Evolutionary conservation across 768 basidiomycete species (phyloP), one percentile per base, ranked within the genome.

Genomic region (Gloeopeniophorella convolvens): DNA sequence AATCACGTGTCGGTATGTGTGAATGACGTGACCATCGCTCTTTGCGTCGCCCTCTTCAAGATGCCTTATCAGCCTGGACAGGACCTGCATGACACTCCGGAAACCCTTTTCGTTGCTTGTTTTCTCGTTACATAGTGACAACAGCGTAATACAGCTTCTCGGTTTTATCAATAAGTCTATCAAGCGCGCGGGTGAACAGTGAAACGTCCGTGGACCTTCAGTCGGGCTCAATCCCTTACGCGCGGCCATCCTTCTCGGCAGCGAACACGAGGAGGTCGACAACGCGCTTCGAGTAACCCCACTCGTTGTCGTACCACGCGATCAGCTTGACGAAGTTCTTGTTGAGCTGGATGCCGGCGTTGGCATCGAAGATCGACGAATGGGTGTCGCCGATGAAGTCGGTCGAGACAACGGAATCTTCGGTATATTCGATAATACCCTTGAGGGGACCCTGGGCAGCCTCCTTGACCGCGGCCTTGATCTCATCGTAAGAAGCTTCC

Each of bases 261-360:
- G 80, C 83, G 72, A 68, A 90, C 57, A 80, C 72, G 66, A 98
- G 71, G 48, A 98, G 78, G 68, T 98, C 95, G 71, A 84, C 83
- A 46, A 95, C 93, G 66, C 93, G 85, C 67, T 73, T 81, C 39
- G 91, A 94, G 83, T 96, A 97, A 16, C 91, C 85, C 85, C 84
- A 90, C 72, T 92, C 88, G 70, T 91, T 92, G 71, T 90, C 88
- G 76, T 90, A 94, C 92, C 94, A 96, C 35, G 88, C 67, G 66
- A 98, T 84, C 63, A 96, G 81, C 81, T 98, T 98, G 76, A 97
- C 88, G 63, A 98, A 97, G 72, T 84, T 84, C 55, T 72, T 63
- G 83, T 87, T 96, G 66, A 98, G 82, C 66, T 83, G 77, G 67
- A 98, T 98, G 60, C 95, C 95, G 37, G 89, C 95, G 55, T 70